Evolutionary conservation across 169 alveolate species (phyloP).

Genomic region (Plasmodium berghei): DNA sequence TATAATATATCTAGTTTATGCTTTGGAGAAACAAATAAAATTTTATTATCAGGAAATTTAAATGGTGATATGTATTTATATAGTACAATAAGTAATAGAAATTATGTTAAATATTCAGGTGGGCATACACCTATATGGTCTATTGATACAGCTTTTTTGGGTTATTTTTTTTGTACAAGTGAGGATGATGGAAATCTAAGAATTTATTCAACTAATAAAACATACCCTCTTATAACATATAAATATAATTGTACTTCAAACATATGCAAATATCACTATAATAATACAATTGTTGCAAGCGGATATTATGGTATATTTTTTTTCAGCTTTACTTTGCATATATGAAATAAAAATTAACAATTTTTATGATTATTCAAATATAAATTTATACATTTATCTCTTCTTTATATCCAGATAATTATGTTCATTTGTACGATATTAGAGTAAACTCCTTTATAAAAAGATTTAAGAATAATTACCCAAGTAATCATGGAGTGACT

Average conservation of each 20-base stretch:
- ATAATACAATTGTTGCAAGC: slow-evolving; percentile 58
- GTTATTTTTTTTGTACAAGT: slow-evolving; percentile 54
- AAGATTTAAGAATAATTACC: slow-evolving; percentile 64
- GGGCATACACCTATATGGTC: slow-evolving; percentile 76
- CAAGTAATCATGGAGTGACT: slow-evolving; percentile 70
- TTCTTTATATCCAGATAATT: slow-evolving; percentile 35
- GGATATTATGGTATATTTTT: slow-evolving; percentile 56
- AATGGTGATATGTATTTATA: slow-evolving; percentile 74
- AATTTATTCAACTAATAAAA: slow-evolving; percentile 69
- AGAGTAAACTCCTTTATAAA: slow-evolving; percentile 59
- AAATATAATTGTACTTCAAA: slow-evolving; percentile 60
- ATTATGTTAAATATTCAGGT: slow-evolving; percentile 74
- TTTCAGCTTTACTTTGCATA: background rate
- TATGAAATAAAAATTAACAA: background rate
- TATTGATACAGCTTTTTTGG: slow-evolving; percentile 67
- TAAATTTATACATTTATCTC: background rate
- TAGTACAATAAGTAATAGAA: slow-evolving; percentile 67
- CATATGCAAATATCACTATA: slow-evolving; percentile 63
- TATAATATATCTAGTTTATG: slow-evolving; percentile 57
- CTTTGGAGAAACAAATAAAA: slow-evolving; percentile 76
- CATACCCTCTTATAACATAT: slow-evolving; percentile 66
- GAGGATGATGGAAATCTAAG: slow-evolving; percentile 76
- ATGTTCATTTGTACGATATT: slow-evolving; percentile 59
- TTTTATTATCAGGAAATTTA: slow-evolving; percentile 69
- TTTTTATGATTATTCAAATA: background rate